These are phyloP conservation scores for Auriscalpium vulgare DNA, from an alignment of 768 basidiomycete species.

Conservation along the genomic window DNA sequence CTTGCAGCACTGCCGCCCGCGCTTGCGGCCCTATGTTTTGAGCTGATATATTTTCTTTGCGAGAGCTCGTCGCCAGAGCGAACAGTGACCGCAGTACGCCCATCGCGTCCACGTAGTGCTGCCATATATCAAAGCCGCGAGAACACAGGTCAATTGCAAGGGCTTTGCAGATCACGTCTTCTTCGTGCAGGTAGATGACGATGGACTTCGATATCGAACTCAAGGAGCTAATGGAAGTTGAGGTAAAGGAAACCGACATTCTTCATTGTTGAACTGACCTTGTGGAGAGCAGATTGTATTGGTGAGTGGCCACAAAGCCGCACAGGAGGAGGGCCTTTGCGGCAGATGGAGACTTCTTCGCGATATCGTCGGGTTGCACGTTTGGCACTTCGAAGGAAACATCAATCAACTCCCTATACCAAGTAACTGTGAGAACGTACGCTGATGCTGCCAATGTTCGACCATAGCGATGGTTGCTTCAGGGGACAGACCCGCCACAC, in stretches of 20 bases:
- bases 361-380: conserved; percentile 44
- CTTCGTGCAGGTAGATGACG: conserved; percentile 66
- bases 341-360: conserved; percentile 48
- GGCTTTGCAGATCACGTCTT: conserved; percentile 52
- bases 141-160: conserved; percentile 87
- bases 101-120: conserved; percentile 87
- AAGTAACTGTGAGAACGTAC: conserved; percentile 31
- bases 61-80: conserved; percentile 60
- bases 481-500: conserved; percentile 59
- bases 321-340: conserved; percentile 74
- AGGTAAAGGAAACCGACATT: neutral
- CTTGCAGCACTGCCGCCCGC: conserved; percentile 73
- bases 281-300: conserved; percentile 66
- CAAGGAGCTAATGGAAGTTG: conserved; percentile 46
- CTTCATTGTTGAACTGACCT: conserved; percentile 35
- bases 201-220: conserved; percentile 84
- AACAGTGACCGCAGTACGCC: conserved; percentile 82
- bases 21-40: conserved; percentile 75
- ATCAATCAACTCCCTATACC: too few relatives aligned
- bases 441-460: conserved; percentile 54
- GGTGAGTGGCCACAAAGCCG: conserved; percentile 76
- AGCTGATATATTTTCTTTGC: conserved; percentile 59
- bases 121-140: conserved; percentile 91
- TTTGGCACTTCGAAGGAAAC: conserved; percentile 42
- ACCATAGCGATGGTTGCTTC: conserved; percentile 51